Percentiles rank a stretch among this genome's conserved stretches.
Conservation (phyloP, 805 yeast genomes). For the Wickerhamomyces mucosus region DNA sequence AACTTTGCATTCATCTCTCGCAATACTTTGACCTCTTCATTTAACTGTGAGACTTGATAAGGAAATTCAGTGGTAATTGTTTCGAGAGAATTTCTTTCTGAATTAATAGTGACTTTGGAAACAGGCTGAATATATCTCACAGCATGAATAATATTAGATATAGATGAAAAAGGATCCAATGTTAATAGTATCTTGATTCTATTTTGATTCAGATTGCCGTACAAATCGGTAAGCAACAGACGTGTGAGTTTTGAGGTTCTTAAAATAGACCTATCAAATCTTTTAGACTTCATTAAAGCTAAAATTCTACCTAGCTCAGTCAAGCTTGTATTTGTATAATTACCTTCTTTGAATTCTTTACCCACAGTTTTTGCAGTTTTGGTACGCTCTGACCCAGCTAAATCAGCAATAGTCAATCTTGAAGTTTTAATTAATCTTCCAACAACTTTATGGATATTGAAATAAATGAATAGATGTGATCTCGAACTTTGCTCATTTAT, state of each 20-base stretch:
- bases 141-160: constrained; percentile 16
- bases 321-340: constrained; percentile 38
- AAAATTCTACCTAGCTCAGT: constrained; percentile 42
- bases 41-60: constrained; percentile 4
- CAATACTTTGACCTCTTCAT: constrained; percentile 14
- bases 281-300: constrained; percentile 28
- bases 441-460: constrained; percentile 26
- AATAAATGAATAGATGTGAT: constrained; percentile 41
- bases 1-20: constrained; percentile 10
- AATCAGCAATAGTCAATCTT: constrained; percentile 38
- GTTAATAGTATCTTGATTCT: constrained; percentile 18
- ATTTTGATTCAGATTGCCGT: constrained; percentile 13
- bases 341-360: constrained; percentile 35
- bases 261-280: constrained; percentile 31
- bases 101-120: constrained; percentile 13
- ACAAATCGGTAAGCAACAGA: constrained; percentile 35
- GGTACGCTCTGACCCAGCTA: constrained; percentile 46
- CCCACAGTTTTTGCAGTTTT: constrained; percentile 37
- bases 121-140: constrained; percentile 21
- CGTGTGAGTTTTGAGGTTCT: constrained; percentile 41
- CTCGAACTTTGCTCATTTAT: constrained; percentile 36
- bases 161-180: constrained; percentile 17
- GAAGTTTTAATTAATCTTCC: constrained; percentile 21
- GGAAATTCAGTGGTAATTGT: constrained; percentile 1
- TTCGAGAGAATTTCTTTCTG: constrained; percentile 15